Conservation (phyloP, 2,329 filamentous ascomycete species). For the Colletotrichum liriopes region DNA sequence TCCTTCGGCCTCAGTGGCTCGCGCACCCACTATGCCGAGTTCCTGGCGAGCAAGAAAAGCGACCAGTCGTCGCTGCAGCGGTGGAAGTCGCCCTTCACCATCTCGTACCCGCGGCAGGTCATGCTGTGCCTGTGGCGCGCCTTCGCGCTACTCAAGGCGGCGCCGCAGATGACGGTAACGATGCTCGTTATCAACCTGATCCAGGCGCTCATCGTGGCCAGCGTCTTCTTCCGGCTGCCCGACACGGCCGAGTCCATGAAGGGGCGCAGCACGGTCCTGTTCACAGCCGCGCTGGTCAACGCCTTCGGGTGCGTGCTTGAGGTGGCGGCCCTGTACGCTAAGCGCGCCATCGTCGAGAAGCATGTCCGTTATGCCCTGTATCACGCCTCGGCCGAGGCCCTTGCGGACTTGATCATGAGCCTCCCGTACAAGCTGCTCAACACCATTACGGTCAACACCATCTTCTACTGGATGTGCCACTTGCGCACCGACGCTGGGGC, state of each 20-base stretch:
- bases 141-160: constrained; percentile 40
- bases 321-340: constrained; percentile 50
- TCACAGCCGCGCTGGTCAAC: constrained; percentile 57
- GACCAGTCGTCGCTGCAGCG: constrained; percentile 33
- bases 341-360: constrained; percentile 51
- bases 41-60: constrained; percentile 26
- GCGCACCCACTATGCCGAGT: constrained; percentile 31
- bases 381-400: constrained; percentile 51
- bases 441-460: constrained; percentile 66
- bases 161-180: constrained; percentile 44
- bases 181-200: constrained; percentile 58
- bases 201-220: constrained; percentile 76
- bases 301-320: constrained; percentile 60
- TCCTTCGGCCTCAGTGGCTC: constrained; percentile 16
- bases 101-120: constrained; percentile 45
- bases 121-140: constrained; percentile 45
- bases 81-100: constrained; percentile 44
- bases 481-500: constrained; percentile 48
- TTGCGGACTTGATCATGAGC: constrained; percentile 58
- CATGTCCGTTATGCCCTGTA: constrained; percentile 53
- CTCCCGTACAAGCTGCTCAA: constrained; percentile 65
- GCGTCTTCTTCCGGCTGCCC: constrained; percentile 76
- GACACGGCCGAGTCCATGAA: constrained; percentile 72
- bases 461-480: constrained; percentile 53
- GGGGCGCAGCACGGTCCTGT: constrained; percentile 51